Evolutionary conservation across 2,329 filamentous ascomycete genomes (phyloP), one percentile per base, ranked within the genome.

Genomic region (Stagonosporopsis vannaccii): DNA sequence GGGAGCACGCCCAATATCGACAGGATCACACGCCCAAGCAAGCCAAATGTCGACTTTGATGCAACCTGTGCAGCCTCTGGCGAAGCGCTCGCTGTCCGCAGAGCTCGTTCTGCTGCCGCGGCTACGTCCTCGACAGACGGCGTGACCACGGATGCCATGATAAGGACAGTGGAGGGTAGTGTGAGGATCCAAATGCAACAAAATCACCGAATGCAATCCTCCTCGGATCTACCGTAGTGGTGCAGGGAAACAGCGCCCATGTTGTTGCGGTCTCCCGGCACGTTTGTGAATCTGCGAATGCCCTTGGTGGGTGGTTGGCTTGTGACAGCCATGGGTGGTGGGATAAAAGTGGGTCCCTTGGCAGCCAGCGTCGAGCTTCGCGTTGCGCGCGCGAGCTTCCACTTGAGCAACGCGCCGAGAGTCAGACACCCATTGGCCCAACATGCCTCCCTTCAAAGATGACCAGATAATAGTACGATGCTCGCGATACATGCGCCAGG

Each of bases 1-100:
- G 86, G 86, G 47, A 88, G 75, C 52, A 85, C 79, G 59, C 80
- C 79, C 57, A 85, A 73, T 44, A 81, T 65, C 49, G 81, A 77
- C 57, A 83, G 71, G 52, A 85, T 73, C 26, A 81, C 69, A 67
- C 79, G 80, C n/a, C 75, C 79, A 22, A 83, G 70, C 57, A 81
- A 73, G 58, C 80, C 80, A 60, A 78, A 72, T 15, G 69, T 71
- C 23, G 76, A 74, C 5, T 63, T 59, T 7, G 68, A 62, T 3
- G 65, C 50, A 17, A 53, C 54, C 13, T 73, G 65, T 20, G 61
- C 58, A 32, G 65, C 52, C 41, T 56, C 47, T 43, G 47, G 37
- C 13, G 43, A 25, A 8, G 37, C 25, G 30, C 22, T 25, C 32
- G 36, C 15, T 15, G 35, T 42, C 42, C 6, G 35, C 30, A 47